Percentiles rank a stretch among this genome's conserved stretches.
Conservation (phyloP, 2,329 filamentous ascomycete species). For the Basipetospora chlamydospora region DNA sequence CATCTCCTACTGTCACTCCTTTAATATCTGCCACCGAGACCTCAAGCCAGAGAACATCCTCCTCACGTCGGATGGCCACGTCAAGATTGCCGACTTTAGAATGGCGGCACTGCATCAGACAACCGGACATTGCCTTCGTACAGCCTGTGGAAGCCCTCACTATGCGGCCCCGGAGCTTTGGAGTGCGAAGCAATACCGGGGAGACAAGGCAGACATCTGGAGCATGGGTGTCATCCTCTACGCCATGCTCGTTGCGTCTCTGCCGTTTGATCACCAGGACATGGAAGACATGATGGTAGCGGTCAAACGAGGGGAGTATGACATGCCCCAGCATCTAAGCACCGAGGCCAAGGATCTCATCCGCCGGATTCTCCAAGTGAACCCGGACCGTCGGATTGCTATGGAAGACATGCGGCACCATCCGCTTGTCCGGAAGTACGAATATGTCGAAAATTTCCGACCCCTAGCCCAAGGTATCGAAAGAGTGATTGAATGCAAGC, state of each 20-base stretch:
- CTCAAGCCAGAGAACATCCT: conserved; percentile 96
- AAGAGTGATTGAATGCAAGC: conserved; percentile 46
- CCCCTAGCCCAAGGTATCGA: conserved; percentile 31
- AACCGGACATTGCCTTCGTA: conserved; percentile 62
- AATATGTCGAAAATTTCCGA: conserved; percentile 48
- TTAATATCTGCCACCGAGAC: conserved; percentile 92
- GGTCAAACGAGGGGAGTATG: conserved; percentile 44
- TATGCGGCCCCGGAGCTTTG: conserved; percentile 93
- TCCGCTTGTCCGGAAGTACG: conserved; percentile 72
- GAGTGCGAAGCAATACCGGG: conserved; percentile 60
- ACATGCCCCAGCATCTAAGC: conserved; percentile 48
- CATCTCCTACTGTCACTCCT: conserved; percentile 80
- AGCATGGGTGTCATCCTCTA: conserved; percentile 84
- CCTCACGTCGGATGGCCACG: conserved; percentile 56
- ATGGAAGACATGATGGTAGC: conserved; percentile 46
- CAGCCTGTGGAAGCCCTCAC: conserved; percentile 90
- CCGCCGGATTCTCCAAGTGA: conserved; percentile 59
- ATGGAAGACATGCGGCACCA: conserved; percentile 77
- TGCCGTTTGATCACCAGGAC: conserved; percentile 66
- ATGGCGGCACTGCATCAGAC: conserved; percentile 89
- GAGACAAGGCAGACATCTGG: conserved; percentile 85
- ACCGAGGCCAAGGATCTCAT: conserved; percentile 65
- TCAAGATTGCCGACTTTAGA: conserved; percentile 95
- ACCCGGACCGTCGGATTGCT: conserved; percentile 65
- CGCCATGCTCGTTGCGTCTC: conserved; percentile 66